Evolutionary conservation across 169 alveolate genomes (phyloP).

Genomic region (Cryptosporidium parvum): DNA sequence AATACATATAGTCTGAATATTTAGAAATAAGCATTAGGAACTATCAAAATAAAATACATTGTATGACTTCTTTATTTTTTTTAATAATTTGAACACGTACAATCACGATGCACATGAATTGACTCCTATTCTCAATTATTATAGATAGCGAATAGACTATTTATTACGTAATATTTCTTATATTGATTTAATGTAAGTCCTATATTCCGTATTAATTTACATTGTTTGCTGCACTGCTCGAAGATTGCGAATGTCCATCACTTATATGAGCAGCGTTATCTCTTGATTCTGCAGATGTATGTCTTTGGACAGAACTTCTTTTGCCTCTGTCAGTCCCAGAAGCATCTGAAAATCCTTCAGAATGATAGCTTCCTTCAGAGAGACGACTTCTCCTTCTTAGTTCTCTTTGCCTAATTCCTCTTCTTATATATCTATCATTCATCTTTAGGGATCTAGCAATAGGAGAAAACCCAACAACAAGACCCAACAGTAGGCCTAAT

Average conservation of each 20-base stretch:
- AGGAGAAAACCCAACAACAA: constrained; percentile 79
- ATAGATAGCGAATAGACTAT: neutral
- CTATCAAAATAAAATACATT: constrained; percentile 30
- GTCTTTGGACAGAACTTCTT: constrained; percentile 23
- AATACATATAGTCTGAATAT: neutral
- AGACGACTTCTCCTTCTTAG: constrained; percentile 76
- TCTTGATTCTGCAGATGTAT: constrained; percentile 36
- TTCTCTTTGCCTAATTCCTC: constrained; percentile 78
- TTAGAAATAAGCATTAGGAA: constrained; percentile 30
- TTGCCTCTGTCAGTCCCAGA: constrained; percentile 69
- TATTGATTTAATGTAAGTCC: neutral
- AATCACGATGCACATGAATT: constrained; percentile 5
- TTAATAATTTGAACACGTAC: neutral
- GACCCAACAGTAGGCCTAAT: constrained; percentile 77
- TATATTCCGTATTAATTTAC: constrained; percentile 14
- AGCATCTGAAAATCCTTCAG: constrained; percentile 64
- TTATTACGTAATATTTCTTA: neutral
- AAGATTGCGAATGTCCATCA: constrained; percentile 13
- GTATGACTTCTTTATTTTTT: neutral
- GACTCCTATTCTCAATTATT: neutral
- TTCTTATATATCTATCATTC: constrained; percentile 80
- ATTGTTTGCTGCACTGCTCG: constrained; percentile 48
- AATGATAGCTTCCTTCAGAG: constrained; percentile 44
- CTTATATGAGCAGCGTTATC: constrained; percentile 3
- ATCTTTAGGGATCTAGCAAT: constrained; percentile 78